Conservation (phyloP, 352 stramenopile genomes). For the Phytopythium ostracodes region DNA sequence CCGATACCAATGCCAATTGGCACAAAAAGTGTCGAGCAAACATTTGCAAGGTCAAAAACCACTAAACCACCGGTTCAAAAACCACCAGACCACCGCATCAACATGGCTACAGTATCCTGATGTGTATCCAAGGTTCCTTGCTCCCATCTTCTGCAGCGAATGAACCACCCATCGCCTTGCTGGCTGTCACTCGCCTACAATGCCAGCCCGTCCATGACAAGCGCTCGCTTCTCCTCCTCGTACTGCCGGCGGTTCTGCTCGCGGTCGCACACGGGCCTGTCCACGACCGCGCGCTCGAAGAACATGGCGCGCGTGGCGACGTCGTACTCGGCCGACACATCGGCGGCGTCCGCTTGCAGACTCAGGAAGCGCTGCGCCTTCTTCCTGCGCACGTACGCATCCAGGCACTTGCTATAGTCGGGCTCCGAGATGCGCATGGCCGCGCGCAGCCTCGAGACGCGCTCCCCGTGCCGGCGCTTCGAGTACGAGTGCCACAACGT, state of each 20-base stretch:
- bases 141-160: too few relatives aligned
- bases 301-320: constrained; percentile 30
- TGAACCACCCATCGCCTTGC: too few relatives aligned
- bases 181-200: background rate
- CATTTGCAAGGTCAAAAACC: background rate
- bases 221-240: constrained; percentile 20
- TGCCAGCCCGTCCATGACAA: constrained; percentile 9
- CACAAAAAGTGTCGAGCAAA: constrained; percentile 3
- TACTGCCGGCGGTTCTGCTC: constrained; percentile 36
- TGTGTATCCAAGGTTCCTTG: too few relatives aligned
- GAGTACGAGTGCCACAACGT: constrained; percentile 39
- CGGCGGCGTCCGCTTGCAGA: constrained; percentile 41
- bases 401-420: constrained; percentile 31
- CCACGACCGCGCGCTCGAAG: constrained; percentile 51
- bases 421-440: constrained; percentile 38
- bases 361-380: constrained; percentile 24
- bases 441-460: constrained; percentile 15
- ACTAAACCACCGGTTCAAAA: background rate
- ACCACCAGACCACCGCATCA: background rate
- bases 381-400: constrained; percentile 55
- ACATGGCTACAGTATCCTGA: too few relatives aligned
- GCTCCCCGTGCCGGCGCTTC: constrained; percentile 30
- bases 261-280: constrained; percentile 44
- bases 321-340: constrained; percentile 33
- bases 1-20: background rate